Evolutionary conservation across 495 filamentous ascomycete species (phyloP), one percentile per base, ranked within the genome.

Genomic region (Aspergillus indologenus): DNA sequence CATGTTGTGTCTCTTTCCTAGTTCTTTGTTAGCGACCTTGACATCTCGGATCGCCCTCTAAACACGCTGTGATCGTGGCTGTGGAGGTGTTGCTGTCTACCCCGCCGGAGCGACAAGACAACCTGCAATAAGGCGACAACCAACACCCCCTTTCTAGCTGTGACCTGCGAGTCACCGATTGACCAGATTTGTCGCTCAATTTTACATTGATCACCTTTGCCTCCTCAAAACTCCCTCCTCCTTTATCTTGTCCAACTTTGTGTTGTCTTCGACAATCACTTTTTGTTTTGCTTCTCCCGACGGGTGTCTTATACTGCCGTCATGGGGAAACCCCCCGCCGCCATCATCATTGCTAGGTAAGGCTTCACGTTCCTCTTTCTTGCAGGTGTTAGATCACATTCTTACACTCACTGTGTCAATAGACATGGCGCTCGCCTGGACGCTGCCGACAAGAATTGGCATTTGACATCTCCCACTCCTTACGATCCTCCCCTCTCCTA

Each of bases 401-500:
- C 22, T 40, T 40, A 40, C 34, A 11, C 6, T 40, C 34, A 11
- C 34, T 40, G 34, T 40, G 2, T 40, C 12, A n/a, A 0, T 62
- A 96, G 91, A 70, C 94, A 99, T 71, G 94, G 94, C 61, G 87
- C 91, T 45, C 87, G 94, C 42, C 85, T 99, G 31, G 94, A 99
- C 70, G 90, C 90, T 46, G 90, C 91, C 59, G 91, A 98, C 76
- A 89, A 90, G 67, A 82, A 91, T 71, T 99, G 94, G 94, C 92
- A 97, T 74, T 80, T 96, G 14, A 87, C 90, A n/a, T 96, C 95
- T 5, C 87, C 92, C 3, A 93, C 90, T 3, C 95, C 94, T 5
- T 98, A 98, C 77, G 93, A 99, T 60, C 90, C 94, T 45, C 94
- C 95, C 45, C 81, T 99, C 48, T 96, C 92, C 17, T 98, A 96